A percentile compares a stretch with the other conserved stretches of the same genome.
These are phyloP conservation scores for Cyphellophora attinorum DNA, from an alignment of 2,329 filamentous ascomycete genomes.

Conservation along the genomic window DNA sequence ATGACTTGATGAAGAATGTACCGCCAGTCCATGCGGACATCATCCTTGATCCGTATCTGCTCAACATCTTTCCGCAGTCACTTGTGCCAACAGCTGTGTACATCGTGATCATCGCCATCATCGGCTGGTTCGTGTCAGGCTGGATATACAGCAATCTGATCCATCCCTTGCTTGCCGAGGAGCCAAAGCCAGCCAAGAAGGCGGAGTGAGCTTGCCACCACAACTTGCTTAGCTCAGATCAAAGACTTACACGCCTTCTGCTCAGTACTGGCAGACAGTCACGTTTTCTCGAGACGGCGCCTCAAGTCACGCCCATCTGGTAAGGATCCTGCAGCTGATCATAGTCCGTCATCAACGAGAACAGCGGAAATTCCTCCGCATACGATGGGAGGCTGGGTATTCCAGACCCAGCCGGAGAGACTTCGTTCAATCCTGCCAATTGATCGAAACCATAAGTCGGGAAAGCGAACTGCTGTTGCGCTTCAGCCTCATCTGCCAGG, in stretches of 20 bases:
- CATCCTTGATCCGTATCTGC: constrained; percentile 75
- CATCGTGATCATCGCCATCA: constrained; percentile 50
- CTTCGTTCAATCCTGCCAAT: constrained; percentile 7
- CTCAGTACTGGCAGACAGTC: too few species aligned
- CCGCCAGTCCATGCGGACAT: constrained; percentile 68
- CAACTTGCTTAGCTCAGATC: too few species aligned
- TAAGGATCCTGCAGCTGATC: constrained; percentile 15
- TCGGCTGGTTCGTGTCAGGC: constrained; percentile 42
- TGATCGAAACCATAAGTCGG: constrained; percentile 10
- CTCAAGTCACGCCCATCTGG: constrained; percentile 8
- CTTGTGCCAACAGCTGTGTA: constrained; percentile 64
- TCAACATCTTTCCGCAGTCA: constrained; percentile 71
- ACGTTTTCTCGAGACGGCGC: too few species aligned
- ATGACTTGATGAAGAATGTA: constrained; percentile 63
- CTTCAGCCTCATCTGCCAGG: constrained; percentile 13
- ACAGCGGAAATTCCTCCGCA: constrained; percentile 18
- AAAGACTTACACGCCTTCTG: too few species aligned
- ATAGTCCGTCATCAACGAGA: constrained; percentile 19
- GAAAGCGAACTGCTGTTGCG: constrained; percentile 1
- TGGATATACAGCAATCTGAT: constrained; percentile 27
- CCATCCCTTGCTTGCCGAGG: constrained; percentile 2
- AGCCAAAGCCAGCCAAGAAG: constrained; percentile 2
- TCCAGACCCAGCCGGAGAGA: constrained; percentile 14
- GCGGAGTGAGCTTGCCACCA: constrained; percentile 5
- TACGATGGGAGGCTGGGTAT: constrained; percentile 16